These are phyloP conservation scores for Aspergillus chevalieri DNA, from an alignment of 2,329 filamentous ascomycete genomes.

Conservation along the genomic window DNA sequence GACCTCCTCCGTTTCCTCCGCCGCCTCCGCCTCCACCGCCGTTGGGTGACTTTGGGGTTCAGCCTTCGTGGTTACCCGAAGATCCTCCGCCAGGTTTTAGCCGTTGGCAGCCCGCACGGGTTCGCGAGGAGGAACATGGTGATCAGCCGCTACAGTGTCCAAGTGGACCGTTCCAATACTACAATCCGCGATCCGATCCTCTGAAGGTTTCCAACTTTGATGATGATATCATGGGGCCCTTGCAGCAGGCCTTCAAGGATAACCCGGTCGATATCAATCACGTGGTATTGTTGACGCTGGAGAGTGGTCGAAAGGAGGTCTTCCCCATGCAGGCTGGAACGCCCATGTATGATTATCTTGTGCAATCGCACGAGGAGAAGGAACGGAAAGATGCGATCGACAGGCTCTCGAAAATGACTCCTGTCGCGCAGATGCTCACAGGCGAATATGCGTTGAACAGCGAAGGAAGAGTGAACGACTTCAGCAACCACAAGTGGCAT, in stretches of 20 bases:
- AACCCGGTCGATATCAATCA: constrained; percentile 32
- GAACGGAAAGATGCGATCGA: constrained; percentile 19
- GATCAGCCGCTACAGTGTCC: constrained; percentile 8
- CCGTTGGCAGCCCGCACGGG: constrained; percentile 20
- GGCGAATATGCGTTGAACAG: constrained; percentile 30
- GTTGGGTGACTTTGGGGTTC: constrained; percentile 7
- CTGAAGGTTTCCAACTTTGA: constrained; percentile 34
- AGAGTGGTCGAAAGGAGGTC: constrained; percentile 37
- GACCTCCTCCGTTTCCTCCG: background rate
- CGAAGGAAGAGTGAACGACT: constrained; percentile 16
- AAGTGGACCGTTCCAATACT: constrained; percentile 13
- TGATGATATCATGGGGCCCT: constrained; percentile 22
- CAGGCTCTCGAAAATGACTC: constrained; percentile 23
- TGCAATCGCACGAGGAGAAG: constrained; percentile 21
- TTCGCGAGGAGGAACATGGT: constrained; percentile 13
- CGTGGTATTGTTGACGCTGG: constrained; percentile 34
- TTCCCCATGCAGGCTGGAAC: constrained; percentile 34
- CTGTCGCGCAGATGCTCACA: constrained; percentile 29
- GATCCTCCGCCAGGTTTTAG: constrained; percentile 24
- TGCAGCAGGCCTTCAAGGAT: constrained; percentile 24
- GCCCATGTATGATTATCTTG: constrained; percentile 27
- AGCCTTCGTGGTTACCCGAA: constrained; percentile 27
- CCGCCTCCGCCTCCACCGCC: background rate
- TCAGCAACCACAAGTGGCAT: constrained; percentile 17
- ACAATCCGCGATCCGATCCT: constrained; percentile 31